Evolutionary conservation across 345 rosid genomes (phyloP), one percentile per base, ranked within the genome.

Genomic region (Pistacia atlantica): DNA sequence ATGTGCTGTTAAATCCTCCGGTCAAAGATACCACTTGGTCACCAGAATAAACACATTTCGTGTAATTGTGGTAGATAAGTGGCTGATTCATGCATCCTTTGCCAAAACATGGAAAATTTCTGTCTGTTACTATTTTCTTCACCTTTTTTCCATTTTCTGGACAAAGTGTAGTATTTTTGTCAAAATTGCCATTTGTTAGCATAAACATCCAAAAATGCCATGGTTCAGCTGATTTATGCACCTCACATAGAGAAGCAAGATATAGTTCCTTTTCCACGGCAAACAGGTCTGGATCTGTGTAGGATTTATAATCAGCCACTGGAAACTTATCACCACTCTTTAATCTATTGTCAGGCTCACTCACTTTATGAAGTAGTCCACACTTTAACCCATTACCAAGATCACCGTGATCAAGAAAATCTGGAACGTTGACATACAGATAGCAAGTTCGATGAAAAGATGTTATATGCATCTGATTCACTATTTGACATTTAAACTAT

Each of bases 31-130:
- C 57, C 28, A 11, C 65, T 57, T 76, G 17, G 3, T 74, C 71
- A 51, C 79, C 83, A 63, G 69, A 54, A 74, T 72, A 72, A 51
- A 77, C 67, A 75, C 87, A 28, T 8, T 69, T 81, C 2, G 91
- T 84, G 38, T 77, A 77, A 22, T 89, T 85, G 56, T 89, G 92
- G 70, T 82, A 84, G 22, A 89, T 71, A 38, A 79, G 74, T 4
- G 91, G 93, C 64, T 87, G 92, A 76, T 90, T 90, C 95, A 90
- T 90, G 77, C 95, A 90, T 49, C 92, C 91, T 68, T 73, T 8
- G 22, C 95, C 93, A 48, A 89, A 87, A 77, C 94, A 90, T 2
- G 91, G 92, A 62, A 90, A 90, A 9, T 69, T 74, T 69, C 86
- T 71, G 25, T 75, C 79, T 3, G 87, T 87, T 33, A 86, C 85